phyloP scores from a whole-genome alignment of 1,284 basidiomycete species.

The Pseudozyma sp. region DNA sequence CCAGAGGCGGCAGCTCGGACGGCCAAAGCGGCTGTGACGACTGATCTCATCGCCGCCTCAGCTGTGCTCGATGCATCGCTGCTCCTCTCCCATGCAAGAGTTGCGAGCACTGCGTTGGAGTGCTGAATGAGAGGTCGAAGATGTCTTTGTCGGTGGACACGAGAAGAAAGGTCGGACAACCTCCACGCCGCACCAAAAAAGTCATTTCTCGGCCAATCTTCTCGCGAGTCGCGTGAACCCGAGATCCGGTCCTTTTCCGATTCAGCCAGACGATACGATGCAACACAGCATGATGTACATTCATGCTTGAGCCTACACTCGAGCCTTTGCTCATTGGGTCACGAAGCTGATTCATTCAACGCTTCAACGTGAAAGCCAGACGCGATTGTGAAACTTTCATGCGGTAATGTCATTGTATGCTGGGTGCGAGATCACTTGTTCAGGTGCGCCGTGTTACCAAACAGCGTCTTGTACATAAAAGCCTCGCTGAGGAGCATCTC shows the following conservation, averaged over 20 bases:
- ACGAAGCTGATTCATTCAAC: no score
- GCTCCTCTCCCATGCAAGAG: no score
- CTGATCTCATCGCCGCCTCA: slow-evolving; percentile 3
- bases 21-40: slow-evolving; percentile 1
- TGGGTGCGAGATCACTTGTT: slow-evolving; percentile 32
- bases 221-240: background rate
- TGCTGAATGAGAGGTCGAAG: background rate
- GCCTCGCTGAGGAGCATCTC: slow-evolving; percentile 95
- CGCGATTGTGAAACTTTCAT: background rate
- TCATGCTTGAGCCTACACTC: no score
- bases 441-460: slow-evolving; percentile 66
- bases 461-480: slow-evolving; percentile 75
- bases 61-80: no score
- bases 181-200: slow-evolving; percentile 1
- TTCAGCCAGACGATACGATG: background rate
- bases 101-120: no score
- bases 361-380: no score
- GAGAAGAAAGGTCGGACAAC: background rate
- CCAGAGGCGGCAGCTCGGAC: background rate
- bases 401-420: background rate
- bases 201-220: background rate
- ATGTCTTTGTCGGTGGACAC: slow-evolving; percentile 1
- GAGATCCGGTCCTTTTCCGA: background rate
- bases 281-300: no score
- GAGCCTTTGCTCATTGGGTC: no score